phyloP scores from a whole-genome alignment of 495 filamentous ascomycete species.

The Annulohypoxylon maeteangense region DNA sequence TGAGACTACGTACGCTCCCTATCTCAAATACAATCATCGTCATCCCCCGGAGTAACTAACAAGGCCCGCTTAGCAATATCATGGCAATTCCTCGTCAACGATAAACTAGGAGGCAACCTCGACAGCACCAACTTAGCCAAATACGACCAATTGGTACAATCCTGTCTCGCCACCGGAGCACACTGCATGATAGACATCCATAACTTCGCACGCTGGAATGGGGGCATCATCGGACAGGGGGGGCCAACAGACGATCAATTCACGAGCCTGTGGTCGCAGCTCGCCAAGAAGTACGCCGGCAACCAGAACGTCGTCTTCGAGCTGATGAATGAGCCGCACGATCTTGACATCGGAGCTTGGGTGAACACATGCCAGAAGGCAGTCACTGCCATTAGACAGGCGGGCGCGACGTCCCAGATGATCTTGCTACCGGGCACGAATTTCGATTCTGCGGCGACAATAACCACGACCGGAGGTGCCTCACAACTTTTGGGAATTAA shows the following conservation, averaged over 20 bases:
- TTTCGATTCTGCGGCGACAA: constrained; percentile 60
- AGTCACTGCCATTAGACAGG: constrained; percentile 67
- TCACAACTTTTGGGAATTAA: constrained; percentile 61
- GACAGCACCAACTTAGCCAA: constrained; percentile 58
- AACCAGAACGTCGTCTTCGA: constrained; percentile 66
- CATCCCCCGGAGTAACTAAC: neutral
- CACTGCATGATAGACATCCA: constrained; percentile 67
- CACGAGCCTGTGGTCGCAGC: constrained; percentile 63
- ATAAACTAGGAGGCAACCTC: constrained; percentile 54
- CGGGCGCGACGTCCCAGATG: constrained; percentile 67
- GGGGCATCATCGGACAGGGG: constrained; percentile 67
- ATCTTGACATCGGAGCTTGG: constrained; percentile 61
- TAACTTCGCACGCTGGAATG: constrained; percentile 68
- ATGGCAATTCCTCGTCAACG: constrained; percentile 65
- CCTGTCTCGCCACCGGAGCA: constrained; percentile 65
- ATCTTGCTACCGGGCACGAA: constrained; percentile 60
- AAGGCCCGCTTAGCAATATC: constrained; percentile 52
- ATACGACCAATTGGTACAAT: constrained; percentile 68
- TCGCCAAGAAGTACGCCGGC: constrained; percentile 64
- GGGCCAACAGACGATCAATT: constrained; percentile 68
- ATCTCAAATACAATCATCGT: neutral
- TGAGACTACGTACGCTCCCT: constrained; percentile 59
- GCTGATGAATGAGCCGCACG: constrained; percentile 72
- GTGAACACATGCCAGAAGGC: constrained; percentile 64
- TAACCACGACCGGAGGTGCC: constrained; percentile 56